Percentiles rank a stretch among this genome's conserved stretches.
These are phyloP conservation scores for Aspergillus pseudoviridinutans DNA, from an alignment of 2,329 filamentous ascomycete genomes.

Conservation along the genomic window DNA sequence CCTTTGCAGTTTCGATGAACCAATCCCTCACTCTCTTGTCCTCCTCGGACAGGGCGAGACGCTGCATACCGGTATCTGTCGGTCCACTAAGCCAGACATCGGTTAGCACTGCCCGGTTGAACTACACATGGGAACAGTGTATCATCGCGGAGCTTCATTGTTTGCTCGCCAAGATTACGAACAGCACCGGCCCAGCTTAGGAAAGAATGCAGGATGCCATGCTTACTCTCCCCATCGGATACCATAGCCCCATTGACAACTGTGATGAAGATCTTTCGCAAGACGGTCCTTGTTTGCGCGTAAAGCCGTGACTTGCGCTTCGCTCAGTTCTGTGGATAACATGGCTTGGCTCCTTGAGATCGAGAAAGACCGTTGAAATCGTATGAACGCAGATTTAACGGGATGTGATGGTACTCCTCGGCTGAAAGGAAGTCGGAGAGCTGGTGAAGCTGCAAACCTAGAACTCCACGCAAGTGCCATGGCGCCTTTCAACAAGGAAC, in stretches of 20 bases:
- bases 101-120: neutral
- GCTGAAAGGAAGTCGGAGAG: conserved; percentile 2
- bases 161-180: neutral
- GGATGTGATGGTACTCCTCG: neutral
- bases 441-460: neutral
- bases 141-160: neutral
- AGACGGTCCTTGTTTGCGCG: conserved; percentile 58
- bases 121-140: neutral
- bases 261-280: conserved; percentile 61
- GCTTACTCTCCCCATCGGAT: conserved; percentile 65
- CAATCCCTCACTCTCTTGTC: conserved; percentile 71
- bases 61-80: conserved; percentile 72
- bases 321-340: conserved; percentile 44
- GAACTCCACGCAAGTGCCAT: conserved; percentile 7
- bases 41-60: conserved; percentile 65
- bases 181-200: neutral
- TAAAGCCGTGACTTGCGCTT: conserved; percentile 49
- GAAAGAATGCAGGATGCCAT: conserved; percentile 1
- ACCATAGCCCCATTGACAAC: conserved; percentile 63
- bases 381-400: conserved; percentile 1
- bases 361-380: conserved; percentile 12
- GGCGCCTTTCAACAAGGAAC: neutral
- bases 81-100: conserved; percentile 21
- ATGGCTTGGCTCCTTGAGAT: conserved; percentile 21
- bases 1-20: conserved; percentile 63